Evolutionary conservation across 148 eudicot genomes (phyloP).

Genomic region (Diospyros kaki): DNA sequence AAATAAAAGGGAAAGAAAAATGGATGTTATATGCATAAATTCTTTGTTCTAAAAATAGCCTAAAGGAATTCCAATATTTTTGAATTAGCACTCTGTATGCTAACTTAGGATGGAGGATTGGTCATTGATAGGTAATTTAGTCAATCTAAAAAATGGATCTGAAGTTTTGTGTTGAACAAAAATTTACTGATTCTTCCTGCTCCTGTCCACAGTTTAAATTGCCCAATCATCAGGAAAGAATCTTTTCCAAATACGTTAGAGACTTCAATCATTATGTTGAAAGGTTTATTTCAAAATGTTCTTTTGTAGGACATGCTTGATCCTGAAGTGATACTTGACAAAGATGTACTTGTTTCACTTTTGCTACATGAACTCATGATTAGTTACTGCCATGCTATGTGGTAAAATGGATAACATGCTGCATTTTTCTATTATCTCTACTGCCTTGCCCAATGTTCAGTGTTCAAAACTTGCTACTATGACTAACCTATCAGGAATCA

Average conservation of each 20-base stretch:
- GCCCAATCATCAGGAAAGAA: not conserved
- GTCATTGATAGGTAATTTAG: not conserved
- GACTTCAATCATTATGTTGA: not conserved
- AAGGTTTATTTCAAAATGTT: not conserved
- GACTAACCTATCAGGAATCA: not conserved
- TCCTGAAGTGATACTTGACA: not conserved
- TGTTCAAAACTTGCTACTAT: not conserved
- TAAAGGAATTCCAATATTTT: not conserved
- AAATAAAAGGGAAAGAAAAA: no score
- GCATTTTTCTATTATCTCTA: no score
- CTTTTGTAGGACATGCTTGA: not conserved
- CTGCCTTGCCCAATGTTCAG: not conserved
- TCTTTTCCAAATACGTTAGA: not conserved
- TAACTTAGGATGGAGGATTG: not conserved
- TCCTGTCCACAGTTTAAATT: not conserved
- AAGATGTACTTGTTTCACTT: constrained; percentile 2
- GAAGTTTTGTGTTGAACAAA: not conserved
- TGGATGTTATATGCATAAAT: no score
- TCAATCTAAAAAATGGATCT: not conserved
- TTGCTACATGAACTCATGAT: not conserved
- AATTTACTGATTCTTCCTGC: not conserved
- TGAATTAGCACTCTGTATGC: not conserved
- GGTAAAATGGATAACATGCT: not conserved
- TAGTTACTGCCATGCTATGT: not conserved
- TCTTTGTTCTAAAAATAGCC: no score